Evolutionary conservation across 2,329 filamentous ascomycete genomes (phyloP), one percentile per base, ranked within the genome.

Genomic region (Aspergillus cejpii): DNA sequence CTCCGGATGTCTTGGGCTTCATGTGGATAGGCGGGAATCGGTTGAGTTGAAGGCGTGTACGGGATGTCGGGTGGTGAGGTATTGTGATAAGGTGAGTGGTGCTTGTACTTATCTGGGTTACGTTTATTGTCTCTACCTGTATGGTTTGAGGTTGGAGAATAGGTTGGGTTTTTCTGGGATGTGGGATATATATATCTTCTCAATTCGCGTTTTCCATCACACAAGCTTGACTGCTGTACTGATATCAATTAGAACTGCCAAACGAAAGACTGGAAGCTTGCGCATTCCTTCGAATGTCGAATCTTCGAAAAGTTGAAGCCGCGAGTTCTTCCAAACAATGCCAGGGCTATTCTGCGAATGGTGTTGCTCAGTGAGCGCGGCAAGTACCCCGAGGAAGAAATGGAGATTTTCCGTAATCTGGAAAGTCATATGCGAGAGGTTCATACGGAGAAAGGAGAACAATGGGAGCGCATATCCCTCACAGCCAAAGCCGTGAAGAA

Each of bases 211-310:
- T 26, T 21, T 37, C 40, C 26, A 5, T 45, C 14, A 7, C 7
- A 8, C n/a, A n/a, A n/a, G 10, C 10, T 15, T 28, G 31, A 11
- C 11, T 17, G 26, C 31, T 7, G 8, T n/a, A 43, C 45, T 50
- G 20, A 47, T 28, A 28, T 19, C 3, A 12, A 2, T 37, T 14
- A 82, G 77, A 64, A 57, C 21, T 84, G 80, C 58, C 80, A 84
- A 65, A 64, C 68, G 34, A 69, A 72, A 54, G 74, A 79, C 20
- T 84, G 80, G 80, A 75, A 72, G 41, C 67, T 71, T 14, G 68
- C 70, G 7, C 80, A 84, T 64, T 80, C 79, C 43, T 62, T 74
- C 45, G 79, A 83, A 62, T 84, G 80, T 56, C 69, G 73, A 21
- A 68, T 76, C 5, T 74, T 76, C 41, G 66, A 68, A 34, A 61